Percentiles rank a stretch among this genome's conserved stretches.
Evolutionary conservation across 768 basidiomycete genomes (phyloP).

Genomic region (Leccinum longicurvipes): DNA sequence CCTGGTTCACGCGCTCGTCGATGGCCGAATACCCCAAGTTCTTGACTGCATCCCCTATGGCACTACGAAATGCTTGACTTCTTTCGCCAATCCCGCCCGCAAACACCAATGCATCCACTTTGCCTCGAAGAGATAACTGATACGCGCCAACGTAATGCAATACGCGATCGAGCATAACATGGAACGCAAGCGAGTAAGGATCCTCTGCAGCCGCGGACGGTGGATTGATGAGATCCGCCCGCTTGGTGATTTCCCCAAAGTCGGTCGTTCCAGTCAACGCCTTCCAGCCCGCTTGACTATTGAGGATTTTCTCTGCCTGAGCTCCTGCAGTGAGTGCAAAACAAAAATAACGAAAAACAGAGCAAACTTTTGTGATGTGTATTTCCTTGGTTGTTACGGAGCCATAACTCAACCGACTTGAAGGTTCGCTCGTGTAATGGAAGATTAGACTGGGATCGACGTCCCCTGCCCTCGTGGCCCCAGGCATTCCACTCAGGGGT

Average conservation of each 20-base stretch:
- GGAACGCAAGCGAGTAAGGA: slow-evolving; percentile 49
- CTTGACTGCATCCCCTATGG: slow-evolving; percentile 48
- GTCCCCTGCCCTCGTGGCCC: slow-evolving; percentile 80
- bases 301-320: slow-evolving; percentile 70
- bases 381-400: slow-evolving; percentile 43
- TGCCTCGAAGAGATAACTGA: slow-evolving; percentile 63
- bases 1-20: slow-evolving; percentile 45
- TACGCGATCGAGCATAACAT: slow-evolving; percentile 73
- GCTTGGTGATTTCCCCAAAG: slow-evolving; percentile 63
- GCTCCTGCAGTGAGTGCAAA: background rate
- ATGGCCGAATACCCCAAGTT: slow-evolving; percentile 58
- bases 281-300: slow-evolving; percentile 75
- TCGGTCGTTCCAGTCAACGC: slow-evolving; percentile 78
- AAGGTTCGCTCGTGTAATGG: slow-evolving; percentile 61
- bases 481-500: slow-evolving; percentile 83
- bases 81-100: slow-evolving; percentile 87
- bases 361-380: slow-evolving; percentile 48
- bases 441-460: slow-evolving; percentile 88
- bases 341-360: background rate
- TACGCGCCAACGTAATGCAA: slow-evolving; percentile 72
- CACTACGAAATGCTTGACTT: slow-evolving; percentile 55
- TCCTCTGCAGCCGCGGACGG: slow-evolving; percentile 27
- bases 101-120: slow-evolving; percentile 80
- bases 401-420: slow-evolving; percentile 49
- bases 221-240: slow-evolving; percentile 31